Conservation (phyloP, 169 alveolate genomes). For the Plasmodium gallinaceum region DNA sequence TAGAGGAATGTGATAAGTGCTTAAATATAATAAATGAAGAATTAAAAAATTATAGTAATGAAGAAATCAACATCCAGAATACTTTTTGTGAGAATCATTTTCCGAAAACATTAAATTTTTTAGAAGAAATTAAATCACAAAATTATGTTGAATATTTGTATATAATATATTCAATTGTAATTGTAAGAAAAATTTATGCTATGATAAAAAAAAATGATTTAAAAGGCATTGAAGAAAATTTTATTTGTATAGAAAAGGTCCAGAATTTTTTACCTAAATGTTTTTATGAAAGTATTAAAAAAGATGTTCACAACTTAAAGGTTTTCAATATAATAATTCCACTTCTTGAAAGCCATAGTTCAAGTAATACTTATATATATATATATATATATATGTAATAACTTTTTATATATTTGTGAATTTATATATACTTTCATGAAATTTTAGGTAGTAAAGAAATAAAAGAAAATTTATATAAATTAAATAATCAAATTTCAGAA, state of each 20-base stretch:
- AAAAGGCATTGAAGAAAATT: constrained; percentile 18
- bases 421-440: neutral
- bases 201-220: constrained; percentile 17
- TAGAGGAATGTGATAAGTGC: constrained; percentile 47
- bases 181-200: constrained; percentile 50
- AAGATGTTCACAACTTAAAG: constrained; percentile 4
- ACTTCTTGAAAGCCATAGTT: neutral
- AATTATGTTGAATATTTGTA: constrained; percentile 56
- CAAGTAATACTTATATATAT: neutral
- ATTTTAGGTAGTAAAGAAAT: constrained; percentile 16
- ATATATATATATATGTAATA: neutral
- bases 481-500: constrained; percentile 9
- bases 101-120: constrained; percentile 17
- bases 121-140: constrained; percentile 53
- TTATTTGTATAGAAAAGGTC: constrained; percentile 17
- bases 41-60: constrained; percentile 34
- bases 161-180: constrained; percentile 46
- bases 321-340: neutral
- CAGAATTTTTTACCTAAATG: constrained; percentile 20
- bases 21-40: constrained; percentile 46
- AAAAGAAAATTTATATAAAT: neutral
- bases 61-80: constrained; percentile 13
- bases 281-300: constrained; percentile 32
- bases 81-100: neutral
- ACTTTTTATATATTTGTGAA: neutral